Evolutionary conservation across 2,329 filamentous ascomycete species (phyloP).

Genomic region (Xylariaceae sp.): DNA sequence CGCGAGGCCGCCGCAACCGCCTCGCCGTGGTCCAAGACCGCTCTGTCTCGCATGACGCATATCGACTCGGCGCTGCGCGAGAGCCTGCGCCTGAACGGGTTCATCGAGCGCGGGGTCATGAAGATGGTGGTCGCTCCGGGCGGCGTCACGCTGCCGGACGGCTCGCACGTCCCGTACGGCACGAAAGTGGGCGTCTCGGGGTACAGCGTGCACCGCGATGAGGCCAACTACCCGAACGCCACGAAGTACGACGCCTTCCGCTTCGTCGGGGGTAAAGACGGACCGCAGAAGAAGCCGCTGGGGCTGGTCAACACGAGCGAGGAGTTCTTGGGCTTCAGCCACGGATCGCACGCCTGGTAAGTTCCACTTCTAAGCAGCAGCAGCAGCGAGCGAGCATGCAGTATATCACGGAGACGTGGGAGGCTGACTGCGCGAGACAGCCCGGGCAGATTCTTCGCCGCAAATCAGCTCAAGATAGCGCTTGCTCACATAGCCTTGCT

Average conservation of each 20-base stretch:
- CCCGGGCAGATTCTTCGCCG: constrained; percentile 32
- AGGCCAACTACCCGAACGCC: constrained; percentile 25
- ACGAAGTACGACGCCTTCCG: constrained; percentile 30
- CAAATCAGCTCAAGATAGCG: constrained; percentile 30
- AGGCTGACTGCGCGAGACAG: constrained; percentile 9
- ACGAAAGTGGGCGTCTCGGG: constrained; percentile 28
- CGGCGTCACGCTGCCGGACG: constrained; percentile 26
- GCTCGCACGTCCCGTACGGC: constrained; percentile 25
- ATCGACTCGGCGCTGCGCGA: constrained; percentile 36
- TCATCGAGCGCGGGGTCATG: constrained; percentile 28
- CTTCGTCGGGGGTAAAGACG: constrained; percentile 19
- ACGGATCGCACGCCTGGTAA: constrained; percentile 29
- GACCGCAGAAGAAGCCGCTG: constrained; percentile 9
- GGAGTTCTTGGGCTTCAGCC: constrained; percentile 29
- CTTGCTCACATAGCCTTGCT: constrained; percentile 25
- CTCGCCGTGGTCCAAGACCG: constrained; percentile 25
- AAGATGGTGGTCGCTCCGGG: constrained; percentile 27
- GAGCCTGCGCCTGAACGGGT: constrained; percentile 31
- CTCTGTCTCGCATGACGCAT: constrained; percentile 27
- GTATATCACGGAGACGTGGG: too few relatives aligned
- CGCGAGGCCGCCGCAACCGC: constrained; percentile 11
- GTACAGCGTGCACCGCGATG: constrained; percentile 27
- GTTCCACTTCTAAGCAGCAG: too few relatives aligned
- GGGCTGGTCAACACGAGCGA: constrained; percentile 24
- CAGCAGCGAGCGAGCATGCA: too few relatives aligned